Evolutionary conservation across 169 alveolate species (phyloP), one percentile per base, ranked within the genome.

Genomic region (Babesia gibsoni): DNA sequence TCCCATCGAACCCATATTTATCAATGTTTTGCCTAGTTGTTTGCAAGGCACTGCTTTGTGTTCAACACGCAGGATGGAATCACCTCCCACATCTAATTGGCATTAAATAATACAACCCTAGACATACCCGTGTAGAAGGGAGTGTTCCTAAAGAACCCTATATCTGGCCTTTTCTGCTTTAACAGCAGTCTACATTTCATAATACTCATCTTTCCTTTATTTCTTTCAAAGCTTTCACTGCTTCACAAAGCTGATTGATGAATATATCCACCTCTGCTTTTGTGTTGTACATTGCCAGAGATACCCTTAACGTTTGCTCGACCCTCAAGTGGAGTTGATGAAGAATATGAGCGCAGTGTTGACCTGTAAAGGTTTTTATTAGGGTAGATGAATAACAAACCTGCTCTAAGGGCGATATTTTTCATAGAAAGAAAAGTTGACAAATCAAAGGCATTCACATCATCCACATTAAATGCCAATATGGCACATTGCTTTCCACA

Each of bases 281-380:
- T 23, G 36, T 67, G 66, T 78, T 78, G 64, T 78, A 78, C 70
- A 78, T 57, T 10, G 74, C 87, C 3, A 78, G 63, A 7, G 87
- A 78, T 7, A 67, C 87, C 29, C 87, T 64, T 50, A 66, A 16
- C 8, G 83, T 63, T 73, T 66, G 46, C 4, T 41, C 68, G 1
- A 46, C 70, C 18, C 32, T 36, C n/a, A 56, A 58, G 56, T 53
- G 37, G 23, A 52, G 42, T 7, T 48, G 39, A 42, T 78, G 87
- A 16, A 67, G 52, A 9, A 78, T 18, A 45, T 66, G 73, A 20
- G 87, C 81, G 46, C 87, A 78, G 58, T 78, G 87, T 48, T 78
- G 46, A 23, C 87, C 87, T 75, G 72, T n/a, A 30, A 5, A 2
- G 20, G 42, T 7, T 9, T 23, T 25, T 46, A 22, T 3, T 6